Conservation (phyloP, 2,329 filamentous ascomycete species). For the Lecanicillium sp. region DNA sequence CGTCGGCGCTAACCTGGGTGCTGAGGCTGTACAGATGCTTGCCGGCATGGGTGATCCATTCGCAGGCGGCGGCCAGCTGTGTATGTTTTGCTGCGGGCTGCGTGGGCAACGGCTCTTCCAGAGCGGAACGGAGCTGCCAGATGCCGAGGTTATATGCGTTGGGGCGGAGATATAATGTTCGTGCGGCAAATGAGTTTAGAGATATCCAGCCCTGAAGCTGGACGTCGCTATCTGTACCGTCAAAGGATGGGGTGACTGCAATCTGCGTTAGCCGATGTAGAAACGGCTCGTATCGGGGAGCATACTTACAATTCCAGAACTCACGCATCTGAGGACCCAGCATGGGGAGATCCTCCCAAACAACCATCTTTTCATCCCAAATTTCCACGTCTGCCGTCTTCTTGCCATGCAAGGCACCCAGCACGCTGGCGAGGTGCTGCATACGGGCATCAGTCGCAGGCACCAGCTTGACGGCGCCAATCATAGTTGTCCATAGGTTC, state of each 20-base stretch:
- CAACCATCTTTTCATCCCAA: slow-evolving; percentile 16
- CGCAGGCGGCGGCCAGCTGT: slow-evolving; percentile 10
- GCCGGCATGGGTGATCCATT: slow-evolving; percentile 23
- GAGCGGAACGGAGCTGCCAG: slow-evolving; percentile 20
- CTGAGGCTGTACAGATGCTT: slow-evolving; percentile 14
- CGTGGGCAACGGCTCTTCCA: slow-evolving; percentile 17
- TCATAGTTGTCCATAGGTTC: slow-evolving; percentile 19
- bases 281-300: background rate
- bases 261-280: background rate
- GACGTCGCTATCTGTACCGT: slow-evolving; percentile 14
- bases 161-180: slow-evolving; percentile 16
- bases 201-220: slow-evolving; percentile 19
- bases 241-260: slow-evolving; percentile 16
- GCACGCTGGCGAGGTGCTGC: slow-evolving; percentile 14
- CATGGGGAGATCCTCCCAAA: slow-evolving; percentile 24
- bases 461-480: slow-evolving; percentile 16
- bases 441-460: slow-evolving; percentile 18
- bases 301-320: slow-evolving; percentile 19
- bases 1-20: slow-evolving; percentile 11
- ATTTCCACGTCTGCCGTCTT: slow-evolving; percentile 17
- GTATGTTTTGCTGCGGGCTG: slow-evolving; percentile 3
- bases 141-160: slow-evolving; percentile 20
- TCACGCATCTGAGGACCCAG: slow-evolving; percentile 21
- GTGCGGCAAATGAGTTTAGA: slow-evolving; percentile 25
- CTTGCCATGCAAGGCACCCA: slow-evolving; percentile 15